Evolutionary conservation across 2,329 filamentous ascomycete species (phyloP).

Genomic region (Orbilia javanica): DNA sequence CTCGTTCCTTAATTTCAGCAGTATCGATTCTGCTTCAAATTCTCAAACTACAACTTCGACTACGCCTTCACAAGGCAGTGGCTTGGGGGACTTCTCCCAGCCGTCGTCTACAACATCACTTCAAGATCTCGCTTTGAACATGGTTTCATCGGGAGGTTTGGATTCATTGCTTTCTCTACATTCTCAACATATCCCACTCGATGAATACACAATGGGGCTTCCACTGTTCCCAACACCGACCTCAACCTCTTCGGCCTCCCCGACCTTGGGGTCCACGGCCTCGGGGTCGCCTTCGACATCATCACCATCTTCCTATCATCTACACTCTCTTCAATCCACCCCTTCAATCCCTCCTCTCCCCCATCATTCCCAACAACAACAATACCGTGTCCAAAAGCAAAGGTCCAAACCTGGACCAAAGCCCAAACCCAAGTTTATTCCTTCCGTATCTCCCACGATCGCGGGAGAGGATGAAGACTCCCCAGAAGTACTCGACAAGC

Average conservation of each 20-base stretch:
- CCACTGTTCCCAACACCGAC: constrained; percentile 50
- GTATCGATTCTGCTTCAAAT: constrained; percentile 35
- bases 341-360: constrained; percentile 23
- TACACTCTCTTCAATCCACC: constrained; percentile 15
- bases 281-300: constrained; percentile 24
- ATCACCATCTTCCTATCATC: constrained; percentile 21
- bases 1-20: constrained; percentile 32
- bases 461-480: constrained; percentile 35
- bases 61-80: constrained; percentile 18
- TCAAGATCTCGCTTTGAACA: constrained; percentile 26
- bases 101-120: constrained; percentile 17
- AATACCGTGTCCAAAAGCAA: constrained; percentile 42
- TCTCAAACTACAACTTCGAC: constrained; percentile 27
- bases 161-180: constrained; percentile 52
- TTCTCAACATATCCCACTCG: constrained; percentile 33
- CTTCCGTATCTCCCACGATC: constrained; percentile 20
- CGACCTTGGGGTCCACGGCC: constrained; percentile 19
- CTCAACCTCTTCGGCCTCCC: constrained; percentile 16
- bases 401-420: constrained; percentile 52
- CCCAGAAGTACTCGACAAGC: constrained; percentile 47
- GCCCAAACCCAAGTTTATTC: constrained; percentile 35
- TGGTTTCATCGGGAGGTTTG: constrained; percentile 35
- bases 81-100: constrained; percentile 21
- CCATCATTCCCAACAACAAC: constrained; percentile 13
- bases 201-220: constrained; percentile 52